phyloP scores from a whole-genome alignment of 176 grass and related monocot species.

The Rhynchospora tenuis region DNA sequence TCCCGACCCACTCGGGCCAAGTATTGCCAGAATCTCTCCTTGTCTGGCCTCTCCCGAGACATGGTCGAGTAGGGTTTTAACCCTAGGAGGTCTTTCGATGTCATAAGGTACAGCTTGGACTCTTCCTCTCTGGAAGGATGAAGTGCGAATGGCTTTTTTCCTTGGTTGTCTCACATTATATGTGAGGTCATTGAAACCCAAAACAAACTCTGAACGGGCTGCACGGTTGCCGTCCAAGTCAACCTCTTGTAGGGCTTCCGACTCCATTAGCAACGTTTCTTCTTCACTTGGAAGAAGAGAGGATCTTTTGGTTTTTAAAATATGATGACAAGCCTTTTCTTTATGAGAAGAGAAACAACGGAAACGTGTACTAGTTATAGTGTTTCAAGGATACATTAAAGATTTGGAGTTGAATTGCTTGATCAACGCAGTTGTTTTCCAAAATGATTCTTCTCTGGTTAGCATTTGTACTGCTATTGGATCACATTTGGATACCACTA shows the following conservation, averaged over 20 bases:
- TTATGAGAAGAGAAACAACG: neutral
- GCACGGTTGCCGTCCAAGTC: neutral
- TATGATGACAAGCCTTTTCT: neutral
- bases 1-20: slow-evolving; percentile 69
- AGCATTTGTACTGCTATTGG: neutral
- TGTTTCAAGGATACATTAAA: neutral
- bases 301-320: neutral
- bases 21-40: slow-evolving; percentile 56
- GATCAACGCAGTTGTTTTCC: neutral
- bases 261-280: neutral
- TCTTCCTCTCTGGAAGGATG: neutral
- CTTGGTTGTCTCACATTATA: neutral
- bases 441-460: neutral
- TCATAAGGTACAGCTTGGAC: neutral
- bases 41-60: slow-evolving; percentile 64
- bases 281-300: neutral
- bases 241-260: neutral
- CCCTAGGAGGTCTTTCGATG: neutral
- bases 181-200: slow-evolving; percentile 1
- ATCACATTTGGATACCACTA: neutral
- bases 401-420: neutral
- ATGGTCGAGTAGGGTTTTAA: slow-evolving; percentile 41
- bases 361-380: neutral
- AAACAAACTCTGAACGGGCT: neutral
- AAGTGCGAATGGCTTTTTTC: neutral